Conservation (phyloP, 2,329 filamentous ascomycete genomes). For the Leptosphaerulina australis region DNA sequence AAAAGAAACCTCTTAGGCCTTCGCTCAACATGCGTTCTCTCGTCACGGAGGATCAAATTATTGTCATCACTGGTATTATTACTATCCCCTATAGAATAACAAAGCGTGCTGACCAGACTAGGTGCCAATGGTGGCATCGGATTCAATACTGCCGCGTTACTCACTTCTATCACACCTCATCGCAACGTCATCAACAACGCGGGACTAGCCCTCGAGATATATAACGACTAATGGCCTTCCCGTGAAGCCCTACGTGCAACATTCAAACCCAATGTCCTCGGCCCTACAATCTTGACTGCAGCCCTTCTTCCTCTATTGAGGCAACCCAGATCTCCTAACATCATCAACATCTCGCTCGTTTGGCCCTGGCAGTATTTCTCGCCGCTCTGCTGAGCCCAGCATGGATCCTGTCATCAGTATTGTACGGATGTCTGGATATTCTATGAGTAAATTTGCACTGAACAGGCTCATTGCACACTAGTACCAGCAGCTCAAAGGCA, state of each 20-base stretch:
- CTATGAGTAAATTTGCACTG: constrained; percentile 46
- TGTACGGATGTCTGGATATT: constrained; percentile 30
- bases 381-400: constrained; percentile 23
- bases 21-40: constrained; percentile 8
- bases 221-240: constrained; percentile 12
- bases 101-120: constrained; percentile 16
- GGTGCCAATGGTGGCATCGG: constrained; percentile 48
- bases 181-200: constrained; percentile 75
- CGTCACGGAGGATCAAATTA: constrained; percentile 29
- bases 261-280: constrained; percentile 49
- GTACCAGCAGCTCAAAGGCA: constrained; percentile 48
- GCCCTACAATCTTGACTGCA: constrained; percentile 42
- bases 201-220: constrained; percentile 55
- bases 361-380: constrained; percentile 40
- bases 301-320: constrained; percentile 44
- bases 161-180: constrained; percentile 33
- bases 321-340: constrained; percentile 33
- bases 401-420: constrained; percentile 4
- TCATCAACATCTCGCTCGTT: constrained; percentile 49
- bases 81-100: neutral
- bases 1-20: no score
- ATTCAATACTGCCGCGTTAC: constrained; percentile 39
- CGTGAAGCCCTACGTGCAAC: constrained; percentile 28
- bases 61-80: constrained; percentile 40
- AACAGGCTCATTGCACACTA: constrained; percentile 46